Conservation (phyloP, 441 rosid genomes). For the Gossypium gossypioides region DNA sequence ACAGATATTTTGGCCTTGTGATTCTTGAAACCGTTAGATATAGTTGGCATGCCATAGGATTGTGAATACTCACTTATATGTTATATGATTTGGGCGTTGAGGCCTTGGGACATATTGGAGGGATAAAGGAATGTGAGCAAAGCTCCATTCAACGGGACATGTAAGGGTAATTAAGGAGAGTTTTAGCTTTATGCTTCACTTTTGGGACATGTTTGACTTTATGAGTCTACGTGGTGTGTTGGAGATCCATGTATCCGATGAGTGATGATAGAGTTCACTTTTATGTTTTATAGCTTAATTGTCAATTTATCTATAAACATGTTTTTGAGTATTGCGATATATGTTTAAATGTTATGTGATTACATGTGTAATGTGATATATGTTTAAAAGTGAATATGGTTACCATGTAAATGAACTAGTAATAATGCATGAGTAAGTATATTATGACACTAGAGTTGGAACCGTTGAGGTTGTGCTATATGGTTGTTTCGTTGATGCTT, state of each 20-base stretch:
- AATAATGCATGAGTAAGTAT: background rate
- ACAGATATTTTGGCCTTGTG: too few species aligned
- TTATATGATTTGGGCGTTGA: background rate
- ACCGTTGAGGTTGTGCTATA: background rate
- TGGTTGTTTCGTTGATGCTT: background rate
- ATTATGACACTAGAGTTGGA: background rate
- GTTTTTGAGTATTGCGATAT: background rate
- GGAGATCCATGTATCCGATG: background rate
- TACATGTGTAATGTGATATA: background rate
- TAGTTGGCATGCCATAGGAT: too few species aligned
- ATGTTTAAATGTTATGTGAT: background rate
- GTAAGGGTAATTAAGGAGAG: background rate
- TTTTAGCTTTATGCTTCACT: background rate
- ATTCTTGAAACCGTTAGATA: too few species aligned
- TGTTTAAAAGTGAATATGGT: background rate
- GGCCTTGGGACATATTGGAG: background rate
- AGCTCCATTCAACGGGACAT: background rate
- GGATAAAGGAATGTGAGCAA: background rate
- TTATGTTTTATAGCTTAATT: background rate
- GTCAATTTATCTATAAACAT: background rate
- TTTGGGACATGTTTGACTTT: background rate
- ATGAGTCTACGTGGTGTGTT: background rate
- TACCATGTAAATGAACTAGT: background rate
- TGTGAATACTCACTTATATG: background rate
- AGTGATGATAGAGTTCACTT: background rate